Percentiles rank a stretch among this genome's conserved stretches.
Conservation (phyloP, 1,139 yeast genomes). For the Blastobotrys capitulatus region DNA sequence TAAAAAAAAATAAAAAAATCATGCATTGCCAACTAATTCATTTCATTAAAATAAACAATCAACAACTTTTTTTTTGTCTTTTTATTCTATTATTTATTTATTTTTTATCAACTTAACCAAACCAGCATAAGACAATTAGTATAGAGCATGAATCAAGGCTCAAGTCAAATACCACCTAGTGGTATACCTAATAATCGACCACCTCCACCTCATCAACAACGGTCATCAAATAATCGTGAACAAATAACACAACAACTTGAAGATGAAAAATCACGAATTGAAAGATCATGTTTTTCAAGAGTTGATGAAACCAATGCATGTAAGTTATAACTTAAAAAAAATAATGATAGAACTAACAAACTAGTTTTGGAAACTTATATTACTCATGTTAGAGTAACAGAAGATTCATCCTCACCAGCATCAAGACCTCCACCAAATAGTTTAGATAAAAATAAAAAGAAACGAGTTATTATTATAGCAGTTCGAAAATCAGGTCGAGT, state of each 20-base stretch:
- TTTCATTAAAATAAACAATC: too few species aligned
- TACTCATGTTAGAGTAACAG: slow-evolving; percentile 50
- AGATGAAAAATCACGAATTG: slow-evolving; percentile 18
- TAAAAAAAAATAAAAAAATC: too few species aligned
- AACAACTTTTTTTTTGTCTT: too few species aligned
- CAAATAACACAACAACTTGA: slow-evolving; percentile 14
- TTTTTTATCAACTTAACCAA: too few species aligned
- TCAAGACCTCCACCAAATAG: slow-evolving; percentile 28
- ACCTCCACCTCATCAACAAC: too few species aligned
- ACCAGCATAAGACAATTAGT: too few species aligned
- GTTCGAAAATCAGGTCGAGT: slow-evolving; percentile 57
- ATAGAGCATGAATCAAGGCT: too few species aligned
- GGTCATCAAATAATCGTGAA: not conserved
- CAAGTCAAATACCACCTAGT: too few species aligned
- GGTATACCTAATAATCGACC: too few species aligned
- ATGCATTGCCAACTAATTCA: too few species aligned
- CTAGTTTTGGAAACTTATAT: slow-evolving; percentile 44
- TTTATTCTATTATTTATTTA: too few species aligned
- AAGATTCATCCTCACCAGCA: slow-evolving; percentile 13
- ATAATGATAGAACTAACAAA: not conserved
- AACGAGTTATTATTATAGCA: slow-evolving; percentile 40
- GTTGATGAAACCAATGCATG: slow-evolving; percentile 20
- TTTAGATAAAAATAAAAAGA: slow-evolving; percentile 25
- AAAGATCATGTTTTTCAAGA: slow-evolving; percentile 19
- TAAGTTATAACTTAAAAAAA: not conserved